Percentiles rank a stretch among this genome's conserved stretches.
Evolutionary conservation across 2,329 filamentous ascomycete genomes (phyloP).

Genomic region (Exophiala sideris): DNA sequence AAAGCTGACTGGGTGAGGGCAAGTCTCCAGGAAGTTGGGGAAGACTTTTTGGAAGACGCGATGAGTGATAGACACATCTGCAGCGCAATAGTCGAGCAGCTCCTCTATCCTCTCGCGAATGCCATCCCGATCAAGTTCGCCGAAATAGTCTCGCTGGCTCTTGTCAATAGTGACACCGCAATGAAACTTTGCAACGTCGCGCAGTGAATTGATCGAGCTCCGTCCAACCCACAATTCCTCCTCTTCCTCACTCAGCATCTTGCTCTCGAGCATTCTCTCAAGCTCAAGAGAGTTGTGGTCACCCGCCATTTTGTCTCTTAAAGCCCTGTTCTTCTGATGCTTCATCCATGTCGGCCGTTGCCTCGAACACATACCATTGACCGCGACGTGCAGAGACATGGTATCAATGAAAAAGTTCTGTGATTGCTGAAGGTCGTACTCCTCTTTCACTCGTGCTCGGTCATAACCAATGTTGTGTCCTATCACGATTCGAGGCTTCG

Average conservation of each 20-base stretch:
- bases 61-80: slow-evolving; percentile 89
- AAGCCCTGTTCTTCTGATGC: slow-evolving; percentile 83
- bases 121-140: slow-evolving; percentile 69
- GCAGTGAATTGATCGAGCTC: slow-evolving; percentile 90
- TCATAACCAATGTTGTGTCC: slow-evolving; percentile 98
- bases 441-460: slow-evolving; percentile 79
- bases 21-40: slow-evolving; percentile 80
- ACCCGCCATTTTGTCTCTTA: slow-evolving; percentile 73
- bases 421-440: slow-evolving; percentile 80
- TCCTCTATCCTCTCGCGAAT: slow-evolving; percentile 72
- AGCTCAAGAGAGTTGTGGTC: slow-evolving; percentile 70
- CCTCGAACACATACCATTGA: slow-evolving; percentile 97
- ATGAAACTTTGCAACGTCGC: slow-evolving; percentile 95
- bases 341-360: slow-evolving; percentile 98
- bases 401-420: slow-evolving; percentile 89
- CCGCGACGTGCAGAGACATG: slow-evolving; percentile 96
- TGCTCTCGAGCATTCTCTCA: slow-evolving; percentile 65
- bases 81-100: slow-evolving; percentile 88
- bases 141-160: slow-evolving; percentile 78
- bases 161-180: slow-evolving; percentile 91
- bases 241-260: slow-evolving; percentile 71
- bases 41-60: slow-evolving; percentile 93
- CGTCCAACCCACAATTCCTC: slow-evolving; percentile 93
- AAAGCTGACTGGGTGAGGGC: slow-evolving; percentile 96
- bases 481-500: slow-evolving; percentile 71